phyloP scores from a whole-genome alignment of 768 basidiomycete genomes.

The Strobilomyces dryophilus region DNA sequence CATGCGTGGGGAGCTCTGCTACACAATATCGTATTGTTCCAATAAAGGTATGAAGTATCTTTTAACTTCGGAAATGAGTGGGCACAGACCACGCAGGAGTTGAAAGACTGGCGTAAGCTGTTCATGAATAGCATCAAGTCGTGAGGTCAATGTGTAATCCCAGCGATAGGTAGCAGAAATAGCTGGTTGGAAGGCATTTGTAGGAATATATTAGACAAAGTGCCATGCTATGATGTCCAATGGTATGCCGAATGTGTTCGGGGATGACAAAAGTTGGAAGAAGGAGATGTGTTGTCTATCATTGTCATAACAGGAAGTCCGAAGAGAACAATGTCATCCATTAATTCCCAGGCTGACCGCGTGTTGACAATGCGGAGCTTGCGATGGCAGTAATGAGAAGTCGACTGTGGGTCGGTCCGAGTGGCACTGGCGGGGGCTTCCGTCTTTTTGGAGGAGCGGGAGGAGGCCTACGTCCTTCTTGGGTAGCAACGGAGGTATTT shows the following conservation, averaged over 20 bases:
- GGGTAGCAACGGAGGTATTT: conserved; percentile 18
- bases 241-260: conserved; percentile 17
- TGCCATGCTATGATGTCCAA: conserved; percentile 22
- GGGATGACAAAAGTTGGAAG: conserved; percentile 8
- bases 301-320: conserved; percentile 1
- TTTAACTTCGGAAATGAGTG: background rate
- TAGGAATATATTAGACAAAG: conserved; percentile 12
- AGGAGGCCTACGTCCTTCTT: conserved; percentile 46
- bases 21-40: too few relatives aligned
- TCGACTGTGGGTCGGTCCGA: conserved; percentile 44
- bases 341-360: conserved; percentile 17
- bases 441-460: conserved; percentile 66
- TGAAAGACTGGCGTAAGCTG: background rate
- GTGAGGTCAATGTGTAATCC: background rate
- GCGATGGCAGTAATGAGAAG: conserved; percentile 59
- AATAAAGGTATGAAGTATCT: too few relatives aligned
- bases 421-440: conserved; percentile 69
- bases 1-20: background rate
- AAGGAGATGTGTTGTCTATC: conserved; percentile 5
- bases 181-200: conserved; percentile 9
- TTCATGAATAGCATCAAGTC: background rate
- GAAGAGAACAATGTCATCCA: conserved; percentile 1
- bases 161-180: conserved; percentile 4
- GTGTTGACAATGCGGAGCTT: conserved; percentile 30
- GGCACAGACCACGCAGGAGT: background rate